A percentile compares a stretch with the other conserved stretches of the same genome.
phyloP scores from a whole-genome alignment of 2,329 filamentous ascomycete genomes.

The Grosmannia huntii region DNA sequence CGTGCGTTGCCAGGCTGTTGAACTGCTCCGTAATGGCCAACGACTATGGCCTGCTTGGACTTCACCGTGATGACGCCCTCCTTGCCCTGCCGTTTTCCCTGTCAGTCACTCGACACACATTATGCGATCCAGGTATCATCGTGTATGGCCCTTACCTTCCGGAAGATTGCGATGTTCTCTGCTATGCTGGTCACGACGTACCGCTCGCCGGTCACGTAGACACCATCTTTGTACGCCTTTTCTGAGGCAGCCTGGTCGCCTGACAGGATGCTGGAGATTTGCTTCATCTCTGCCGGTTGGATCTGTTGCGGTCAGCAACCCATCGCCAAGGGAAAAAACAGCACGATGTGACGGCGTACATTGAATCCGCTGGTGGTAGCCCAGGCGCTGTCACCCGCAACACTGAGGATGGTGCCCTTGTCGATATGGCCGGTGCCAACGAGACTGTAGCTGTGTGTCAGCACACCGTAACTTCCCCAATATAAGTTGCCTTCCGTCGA shows the following conservation, averaged over 20 bases:
- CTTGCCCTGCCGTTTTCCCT: conserved; percentile 42
- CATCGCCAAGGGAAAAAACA: neutral
- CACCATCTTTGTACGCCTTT: conserved; percentile 56
- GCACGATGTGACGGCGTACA: conserved; percentile 35
- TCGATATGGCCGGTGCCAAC: conserved; percentile 68
- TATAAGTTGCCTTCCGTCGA: neutral
- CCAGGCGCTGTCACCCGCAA: conserved; percentile 70
- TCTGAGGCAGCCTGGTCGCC: conserved; percentile 37
- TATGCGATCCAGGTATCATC: neutral
- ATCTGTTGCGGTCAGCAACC: conserved; percentile 23
- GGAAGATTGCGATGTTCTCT: conserved; percentile 26
- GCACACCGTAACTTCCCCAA: neutral
- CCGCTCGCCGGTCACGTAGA: conserved; percentile 64
- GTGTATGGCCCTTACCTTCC: conserved; percentile 5
- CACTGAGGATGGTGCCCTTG: conserved; percentile 74
- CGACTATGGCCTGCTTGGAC: conserved; percentile 76
- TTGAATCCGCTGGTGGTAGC: conserved; percentile 57
- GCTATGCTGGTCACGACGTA: conserved; percentile 70
- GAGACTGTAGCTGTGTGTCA: conserved; percentile 42
- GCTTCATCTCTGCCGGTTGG: conserved; percentile 46
- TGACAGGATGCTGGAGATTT: conserved; percentile 38
- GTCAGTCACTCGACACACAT: neutral
- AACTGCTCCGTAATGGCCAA: conserved; percentile 72
- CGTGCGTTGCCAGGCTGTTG: conserved; percentile 63
- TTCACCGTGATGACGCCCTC: conserved; percentile 73